phyloP scores from a whole-genome alignment of 2,329 filamentous ascomycete genomes.

The Trichoderma brevicompactum region DNA sequence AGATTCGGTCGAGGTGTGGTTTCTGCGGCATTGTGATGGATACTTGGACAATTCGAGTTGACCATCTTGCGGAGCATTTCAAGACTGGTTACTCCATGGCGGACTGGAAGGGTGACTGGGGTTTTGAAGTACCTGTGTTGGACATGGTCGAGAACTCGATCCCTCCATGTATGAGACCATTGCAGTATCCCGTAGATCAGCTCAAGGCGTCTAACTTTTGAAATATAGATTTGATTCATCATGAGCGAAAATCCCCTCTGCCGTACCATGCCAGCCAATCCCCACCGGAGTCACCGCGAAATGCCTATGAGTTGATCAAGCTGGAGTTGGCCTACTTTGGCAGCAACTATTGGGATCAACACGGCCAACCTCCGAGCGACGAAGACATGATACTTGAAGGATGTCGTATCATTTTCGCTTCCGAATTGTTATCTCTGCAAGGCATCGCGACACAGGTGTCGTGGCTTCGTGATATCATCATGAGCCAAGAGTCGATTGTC shows the following conservation, averaged over 20 bases:
- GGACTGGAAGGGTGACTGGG: conserved; percentile 73
- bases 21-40: conserved; percentile 67
- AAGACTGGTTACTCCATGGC: conserved; percentile 69
- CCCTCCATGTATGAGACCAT: conserved; percentile 61
- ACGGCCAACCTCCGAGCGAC: conserved; percentile 51
- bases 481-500: conserved; percentile 51
- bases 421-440: conserved; percentile 52
- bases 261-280: conserved; percentile 56
- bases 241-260: conserved; percentile 61
- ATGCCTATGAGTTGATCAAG: conserved; percentile 66
- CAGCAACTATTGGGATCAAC: conserved; percentile 49
- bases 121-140: conserved; percentile 64
- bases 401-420: conserved; percentile 61
- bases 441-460: conserved; percentile 46
- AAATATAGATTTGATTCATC: conserved; percentile 64
- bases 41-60: conserved; percentile 63
- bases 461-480: conserved; percentile 64
- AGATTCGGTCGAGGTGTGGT: conserved; percentile 67
- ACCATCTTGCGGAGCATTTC: conserved; percentile 71
- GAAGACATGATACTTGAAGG: conserved; percentile 61
- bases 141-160: conserved; percentile 70
- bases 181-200: conserved; percentile 44
- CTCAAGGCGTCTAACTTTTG: conserved; percentile 48
- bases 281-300: conserved; percentile 53
- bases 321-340: conserved; percentile 60